phyloP scores from a whole-genome alignment of 1,139 yeast species.

The Geotrichum histeridarum region DNA sequence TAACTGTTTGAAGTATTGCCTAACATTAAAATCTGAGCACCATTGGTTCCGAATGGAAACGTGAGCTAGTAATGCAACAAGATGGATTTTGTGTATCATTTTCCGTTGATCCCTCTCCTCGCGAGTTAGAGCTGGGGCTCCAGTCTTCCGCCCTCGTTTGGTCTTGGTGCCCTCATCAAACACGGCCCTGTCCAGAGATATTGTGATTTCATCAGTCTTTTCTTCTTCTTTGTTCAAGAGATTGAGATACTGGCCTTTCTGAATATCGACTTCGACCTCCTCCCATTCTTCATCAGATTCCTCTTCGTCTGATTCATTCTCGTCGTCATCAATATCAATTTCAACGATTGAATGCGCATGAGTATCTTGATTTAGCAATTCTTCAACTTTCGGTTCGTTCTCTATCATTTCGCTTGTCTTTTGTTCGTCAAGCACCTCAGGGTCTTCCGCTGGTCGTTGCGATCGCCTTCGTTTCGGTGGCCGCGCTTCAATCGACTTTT shows the following conservation, averaged over 20 bases:
- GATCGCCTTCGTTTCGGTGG: background rate
- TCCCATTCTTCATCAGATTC: slow-evolving; percentile 3
- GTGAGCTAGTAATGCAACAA: slow-evolving; percentile 57
- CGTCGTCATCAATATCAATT: background rate
- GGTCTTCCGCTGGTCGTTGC: background rate
- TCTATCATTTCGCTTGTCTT: background rate
- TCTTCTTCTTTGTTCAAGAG: slow-evolving; percentile 33
- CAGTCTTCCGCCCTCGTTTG: slow-evolving; percentile 13
- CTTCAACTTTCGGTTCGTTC: slow-evolving; percentile 1
- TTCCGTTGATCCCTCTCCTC: slow-evolving; percentile 53
- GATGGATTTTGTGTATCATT: slow-evolving; percentile 54
- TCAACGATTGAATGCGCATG: background rate
- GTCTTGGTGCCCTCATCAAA: slow-evolving; percentile 5
- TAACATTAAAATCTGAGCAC: slow-evolving; percentile 53
- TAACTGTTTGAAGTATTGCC: slow-evolving; percentile 32
- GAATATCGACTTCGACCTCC: slow-evolving; percentile 8
- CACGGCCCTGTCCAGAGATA: slow-evolving; percentile 16
- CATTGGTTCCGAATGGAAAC: slow-evolving; percentile 67
- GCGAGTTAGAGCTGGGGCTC: slow-evolving; percentile 41
- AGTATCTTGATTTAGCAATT: background rate
- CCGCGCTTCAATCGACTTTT: background rate
- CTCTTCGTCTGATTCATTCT: background rate
- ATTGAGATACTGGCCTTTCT: slow-evolving; percentile 11
- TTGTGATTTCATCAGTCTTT: slow-evolving; percentile 30
- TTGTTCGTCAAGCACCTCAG: background rate